phyloP scores from a whole-genome alignment of 208 protist species.

The Wallacemonas sp. region DNA sequence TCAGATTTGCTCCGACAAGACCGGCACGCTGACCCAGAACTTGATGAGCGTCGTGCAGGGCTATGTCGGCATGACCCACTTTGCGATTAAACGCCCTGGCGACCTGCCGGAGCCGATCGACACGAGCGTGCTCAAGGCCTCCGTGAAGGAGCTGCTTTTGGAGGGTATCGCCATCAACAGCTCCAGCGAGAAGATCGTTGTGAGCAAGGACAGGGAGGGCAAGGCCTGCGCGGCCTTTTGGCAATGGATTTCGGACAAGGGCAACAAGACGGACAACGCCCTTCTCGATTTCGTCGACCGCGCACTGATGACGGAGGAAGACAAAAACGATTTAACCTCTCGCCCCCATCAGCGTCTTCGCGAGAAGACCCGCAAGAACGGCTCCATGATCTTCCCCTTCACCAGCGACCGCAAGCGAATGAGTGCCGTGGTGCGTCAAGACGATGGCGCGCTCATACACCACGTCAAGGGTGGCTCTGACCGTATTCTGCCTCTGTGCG shows the following conservation, averaged over 20 bases:
- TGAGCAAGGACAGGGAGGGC: constrained; percentile 35
- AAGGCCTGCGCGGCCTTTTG: constrained; percentile 36
- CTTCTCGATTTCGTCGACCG: constrained; percentile 81
- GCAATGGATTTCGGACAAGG: constrained; percentile 70
- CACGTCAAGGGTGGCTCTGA: constrained; percentile 94
- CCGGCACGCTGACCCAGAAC: constrained; percentile 98
- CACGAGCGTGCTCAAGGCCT: constrained; percentile 18
- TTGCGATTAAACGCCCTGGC: constrained; percentile 52
- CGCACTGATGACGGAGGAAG: constrained; percentile 26
- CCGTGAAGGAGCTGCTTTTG: constrained; percentile 20
- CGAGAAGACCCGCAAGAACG: constrained; percentile 30
- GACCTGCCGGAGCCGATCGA: constrained; percentile 43
- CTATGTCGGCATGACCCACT: constrained; percentile 64
- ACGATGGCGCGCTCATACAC: constrained; percentile 48
- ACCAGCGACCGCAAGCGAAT: constrained; percentile 89
- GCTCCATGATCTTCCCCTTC: constrained; percentile 82
- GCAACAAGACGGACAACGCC: constrained; percentile 89
- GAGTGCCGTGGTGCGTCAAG: constrained; percentile 59
- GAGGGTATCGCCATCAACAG: constrained; percentile 73
- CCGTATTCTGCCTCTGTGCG: constrained; percentile 80
- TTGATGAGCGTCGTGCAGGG: constrained; percentile 96
- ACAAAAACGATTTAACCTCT: constrained; percentile 26
- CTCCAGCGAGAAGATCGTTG: constrained; percentile 75
- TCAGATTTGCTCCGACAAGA: constrained; percentile 99
- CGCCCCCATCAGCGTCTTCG: constrained; percentile 65